These are phyloP conservation scores for Aspergillus awamori DNA, from an alignment of 2,329 filamentous ascomycete species.

Conservation along the genomic window DNA sequence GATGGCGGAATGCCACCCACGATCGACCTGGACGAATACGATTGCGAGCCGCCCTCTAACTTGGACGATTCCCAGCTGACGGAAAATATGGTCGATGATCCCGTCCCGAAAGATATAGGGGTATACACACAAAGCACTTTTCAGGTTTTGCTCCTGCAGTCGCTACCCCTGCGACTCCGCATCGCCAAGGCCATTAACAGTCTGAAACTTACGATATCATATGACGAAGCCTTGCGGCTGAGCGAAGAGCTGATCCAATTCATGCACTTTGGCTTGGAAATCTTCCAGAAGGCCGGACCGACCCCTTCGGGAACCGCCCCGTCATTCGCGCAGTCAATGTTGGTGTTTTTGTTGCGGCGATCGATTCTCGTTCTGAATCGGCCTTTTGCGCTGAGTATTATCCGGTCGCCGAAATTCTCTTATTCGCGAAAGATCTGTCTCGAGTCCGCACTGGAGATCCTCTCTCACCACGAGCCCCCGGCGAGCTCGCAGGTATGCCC, in stretches of 20 bases:
- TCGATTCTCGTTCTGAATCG: conserved; percentile 60
- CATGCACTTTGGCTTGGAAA: conserved; percentile 26
- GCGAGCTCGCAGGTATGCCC: conserved; percentile 27
- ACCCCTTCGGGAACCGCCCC: conserved; percentile 19
- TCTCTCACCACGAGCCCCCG: conserved; percentile 34
- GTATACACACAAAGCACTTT: conserved; percentile 32
- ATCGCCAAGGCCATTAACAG: conserved; percentile 36
- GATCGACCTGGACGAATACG: conserved; percentile 40
- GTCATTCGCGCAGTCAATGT: conserved; percentile 40
- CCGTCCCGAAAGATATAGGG: conserved; percentile 19
- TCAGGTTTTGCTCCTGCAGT: conserved; percentile 32
- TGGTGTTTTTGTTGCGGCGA: conserved; percentile 57
- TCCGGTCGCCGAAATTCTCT: conserved; percentile 37
- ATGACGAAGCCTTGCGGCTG: conserved; percentile 37
- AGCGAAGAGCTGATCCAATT: conserved; percentile 31
- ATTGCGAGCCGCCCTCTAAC: conserved; percentile 42
- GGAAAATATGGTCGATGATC: conserved; percentile 31
- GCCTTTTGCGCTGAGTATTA: conserved; percentile 40
- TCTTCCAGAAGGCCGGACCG: conserved; percentile 27
- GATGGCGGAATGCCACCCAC: conserved; percentile 39
- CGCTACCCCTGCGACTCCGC: conserved; percentile 32
- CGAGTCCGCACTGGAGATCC: conserved; percentile 39
- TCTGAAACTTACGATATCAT: conserved; percentile 34
- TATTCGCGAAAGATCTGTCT: conserved; percentile 43
- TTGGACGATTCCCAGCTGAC: conserved; percentile 40